Percentiles rank a stretch among this genome's conserved stretches.
Conservation (phyloP, 2,329 filamentous ascomycete species). For the Exophiala spinifera region DNA sequence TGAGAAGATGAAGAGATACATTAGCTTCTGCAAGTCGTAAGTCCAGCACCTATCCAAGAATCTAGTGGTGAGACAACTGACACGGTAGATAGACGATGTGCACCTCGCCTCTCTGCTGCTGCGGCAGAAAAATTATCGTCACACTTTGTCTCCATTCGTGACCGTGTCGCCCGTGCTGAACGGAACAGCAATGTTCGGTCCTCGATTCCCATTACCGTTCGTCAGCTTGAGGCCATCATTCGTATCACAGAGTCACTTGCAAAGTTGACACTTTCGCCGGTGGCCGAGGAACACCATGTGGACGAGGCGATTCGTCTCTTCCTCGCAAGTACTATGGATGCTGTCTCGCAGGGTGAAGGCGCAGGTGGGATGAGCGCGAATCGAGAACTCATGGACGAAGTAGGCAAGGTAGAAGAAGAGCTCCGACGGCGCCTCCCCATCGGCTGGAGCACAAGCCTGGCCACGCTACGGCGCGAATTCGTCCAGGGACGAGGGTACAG, state of each 20-base stretch:
- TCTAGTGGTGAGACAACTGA: slow-evolving; percentile 2
- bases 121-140: slow-evolving; percentile 94
- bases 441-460: slow-evolving; percentile 89
- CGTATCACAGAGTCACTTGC: slow-evolving; percentile 95
- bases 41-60: slow-evolving; percentile 36
- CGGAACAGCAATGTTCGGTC: slow-evolving; percentile 85
- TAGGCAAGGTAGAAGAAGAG: slow-evolving; percentile 81
- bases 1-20: slow-evolving; percentile 95
- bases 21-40: slow-evolving; percentile 94
- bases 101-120: slow-evolving; percentile 82
- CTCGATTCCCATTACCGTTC: slow-evolving; percentile 94
- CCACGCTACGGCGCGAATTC: slow-evolving; percentile 83
- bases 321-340: slow-evolving; percentile 96
- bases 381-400: slow-evolving; percentile 88
- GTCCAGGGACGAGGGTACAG: slow-evolving; percentile 87
- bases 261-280: slow-evolving; percentile 79
- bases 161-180: slow-evolving; percentile 89
- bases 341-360: slow-evolving; percentile 83
- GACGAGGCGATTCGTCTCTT: slow-evolving; percentile 97
- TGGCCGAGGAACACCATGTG: slow-evolving; percentile 87
- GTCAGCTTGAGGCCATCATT: slow-evolving; percentile 94
- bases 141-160: slow-evolving; percentile 93
- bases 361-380: slow-evolving; percentile 57
- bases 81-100: slow-evolving; percentile 65
- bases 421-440: slow-evolving; percentile 83